Base-by-base conservation (phyloP, 1,139 yeast species). In the Kodamaea anthophila region DNA sequence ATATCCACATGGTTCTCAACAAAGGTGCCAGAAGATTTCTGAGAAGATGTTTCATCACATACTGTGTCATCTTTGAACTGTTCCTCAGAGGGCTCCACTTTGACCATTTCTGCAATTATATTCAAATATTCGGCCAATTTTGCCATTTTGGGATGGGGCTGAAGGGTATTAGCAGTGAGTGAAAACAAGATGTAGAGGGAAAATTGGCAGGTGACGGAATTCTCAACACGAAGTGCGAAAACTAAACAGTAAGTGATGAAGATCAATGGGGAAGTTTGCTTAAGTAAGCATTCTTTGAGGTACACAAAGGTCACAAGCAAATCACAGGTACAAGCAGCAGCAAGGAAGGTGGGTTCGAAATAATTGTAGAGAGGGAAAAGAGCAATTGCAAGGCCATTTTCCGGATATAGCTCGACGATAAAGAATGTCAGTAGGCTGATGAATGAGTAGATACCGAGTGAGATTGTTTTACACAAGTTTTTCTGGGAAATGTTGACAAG, bases 361-460 rank as follows among this genome's bases (percentile, higher is more conserved):
- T 51, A 53, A 3, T 43, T 39, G 18, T 63, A 39, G 20, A 65
- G 44, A 0, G 70, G 70, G 2, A 42, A 29, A 3, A 63, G 26
- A 0, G 65, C 65, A 14, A 41, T 37, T 4, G 65, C 45, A 8
- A 66, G 42, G 2, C 52, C 42, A 7, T 50, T 45, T 1, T 46
- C 42, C 1, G 69, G 66, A 29, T 53, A 59, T 4, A 57, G 39
- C 13, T 68, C 70, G 19, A 53, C 44, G n/a, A 61, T 44, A 29
- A 62, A 40, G 31, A 50, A 58, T 23, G 53, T 54, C 15, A 58
- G 46, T 28, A 70, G 40, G 41, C 71, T 70, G 41, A 71, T 50
- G 25, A 54, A 44, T 0, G 78, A 67, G 41, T 70, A 71, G 4
- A 65, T 49, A n/a, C 57, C 49, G 38, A 67, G 66, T 1, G 77